Base-by-base conservation (phyloP, 805 yeast species). In the Barnettozyma vustinii region DNA sequence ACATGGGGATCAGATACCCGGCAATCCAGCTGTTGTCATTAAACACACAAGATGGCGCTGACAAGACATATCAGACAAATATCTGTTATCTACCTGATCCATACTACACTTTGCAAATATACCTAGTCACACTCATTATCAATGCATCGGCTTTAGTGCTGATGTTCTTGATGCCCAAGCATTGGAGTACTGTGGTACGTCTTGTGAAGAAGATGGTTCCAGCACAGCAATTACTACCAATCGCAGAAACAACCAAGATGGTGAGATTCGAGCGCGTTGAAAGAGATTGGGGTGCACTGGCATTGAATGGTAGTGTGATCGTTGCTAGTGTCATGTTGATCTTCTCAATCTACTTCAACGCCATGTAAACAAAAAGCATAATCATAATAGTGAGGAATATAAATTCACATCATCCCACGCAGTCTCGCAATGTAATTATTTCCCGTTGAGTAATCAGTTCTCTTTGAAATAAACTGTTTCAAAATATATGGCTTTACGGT, bases 1-100 rank as follows among this genome's bases (percentile, higher is more conserved):
- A 96, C 20, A 87, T 88, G 82, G 98, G 98, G 0, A 81, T 94
- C 26, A 67, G 72, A 46, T 72, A 73, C 46, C 99, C 99, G 0
- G 98, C 96, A 0, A 77, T 90, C 41, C 97, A 94, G 62, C 64
- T 94, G 44, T 66, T 94, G 6, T 80, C 96, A 0, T 71, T 94
- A 40, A 65, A 74, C 58, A 75, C 64, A 1, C 42, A 51, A 2
- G 47, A 51, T 25, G 47, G 49, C 0, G 46, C 42, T 10, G 32
- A 21, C n/a, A 57, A 66, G 13, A 61, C 72, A 1, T 69, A 54
- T 39, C 64, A 66, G 52, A 79, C 85, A 0, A 59, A 68, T 40
- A 74, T 81, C 59, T 81, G 87, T 55, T 77, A 72, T 54, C 57
- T 82, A 56, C 86, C 87, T 9, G 64, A 67, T 42, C 86, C 88